phyloP scores from a whole-genome alignment of 2,329 filamentous ascomycete species.

The Xylariaceae sp. region DNA sequence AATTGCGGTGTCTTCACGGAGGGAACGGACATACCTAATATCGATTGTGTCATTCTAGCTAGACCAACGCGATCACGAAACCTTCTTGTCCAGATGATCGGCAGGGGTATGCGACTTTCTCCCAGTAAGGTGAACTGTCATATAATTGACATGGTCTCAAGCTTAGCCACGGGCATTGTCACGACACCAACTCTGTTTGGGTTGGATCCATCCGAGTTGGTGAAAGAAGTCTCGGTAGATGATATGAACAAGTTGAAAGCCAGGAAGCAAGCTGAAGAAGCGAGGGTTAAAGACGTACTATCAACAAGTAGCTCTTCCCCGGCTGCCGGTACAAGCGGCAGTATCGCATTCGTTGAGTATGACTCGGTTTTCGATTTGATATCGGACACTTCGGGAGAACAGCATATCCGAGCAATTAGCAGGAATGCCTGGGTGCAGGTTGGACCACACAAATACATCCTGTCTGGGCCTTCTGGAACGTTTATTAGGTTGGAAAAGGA shows the following conservation, averaged over 20 bases:
- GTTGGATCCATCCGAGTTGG: slow-evolving; percentile 74
- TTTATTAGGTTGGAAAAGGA: slow-evolving; percentile 50
- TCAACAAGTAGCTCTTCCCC: not conserved
- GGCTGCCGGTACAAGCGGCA: slow-evolving; percentile 20
- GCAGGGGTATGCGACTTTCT: slow-evolving; percentile 81
- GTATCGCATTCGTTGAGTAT: slow-evolving; percentile 83
- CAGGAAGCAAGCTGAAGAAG: slow-evolving; percentile 41
- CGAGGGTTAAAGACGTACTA: slow-evolving; percentile 19
- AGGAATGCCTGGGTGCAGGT: slow-evolving; percentile 78
- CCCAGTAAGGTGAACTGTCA: slow-evolving; percentile 84
- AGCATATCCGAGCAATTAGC: slow-evolving; percentile 73
- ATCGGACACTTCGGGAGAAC: slow-evolving; percentile 72
- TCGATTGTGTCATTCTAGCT: slow-evolving; percentile 87
- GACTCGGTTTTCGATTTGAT: slow-evolving; percentile 89
- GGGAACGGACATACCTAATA: slow-evolving; percentile 95
- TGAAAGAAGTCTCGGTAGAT: slow-evolving; percentile 61
- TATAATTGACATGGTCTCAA: slow-evolving; percentile 93
- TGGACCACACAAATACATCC: slow-evolving; percentile 64
- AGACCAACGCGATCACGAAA: slow-evolving; percentile 91
- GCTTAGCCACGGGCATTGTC: slow-evolving; percentile 76
- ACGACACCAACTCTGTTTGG: slow-evolving; percentile 92
- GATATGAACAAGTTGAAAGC: slow-evolving; percentile 55
- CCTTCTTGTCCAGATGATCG: slow-evolving; percentile 95
- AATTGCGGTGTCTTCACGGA: slow-evolving; percentile 98
- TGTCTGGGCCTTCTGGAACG: slow-evolving; percentile 62